Evolutionary conservation across 1,139 yeast species (phyloP).

Genomic region (Candida glucosophila): DNA sequence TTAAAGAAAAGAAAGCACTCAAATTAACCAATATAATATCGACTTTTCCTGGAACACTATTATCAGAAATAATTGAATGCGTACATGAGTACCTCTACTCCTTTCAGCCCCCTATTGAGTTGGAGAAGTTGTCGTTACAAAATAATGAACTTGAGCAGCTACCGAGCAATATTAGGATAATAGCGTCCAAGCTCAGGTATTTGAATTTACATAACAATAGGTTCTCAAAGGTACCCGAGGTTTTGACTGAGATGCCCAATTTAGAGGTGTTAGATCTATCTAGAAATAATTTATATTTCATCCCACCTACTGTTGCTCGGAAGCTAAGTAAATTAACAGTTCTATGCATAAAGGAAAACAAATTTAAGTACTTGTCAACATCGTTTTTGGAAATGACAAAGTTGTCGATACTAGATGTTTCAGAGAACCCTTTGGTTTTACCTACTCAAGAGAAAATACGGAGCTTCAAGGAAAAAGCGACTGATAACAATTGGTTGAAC

Average conservation of each 20-base stretch:
- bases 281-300: conserved; percentile 36
- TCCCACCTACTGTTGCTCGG: conserved; percentile 33
- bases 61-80: conserved; percentile 18
- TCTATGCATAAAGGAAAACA: conserved; percentile 56
- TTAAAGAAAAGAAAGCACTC: conserved; percentile 14
- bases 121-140: conserved; percentile 48
- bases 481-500: conserved; percentile 48
- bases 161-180: conserved; percentile 38
- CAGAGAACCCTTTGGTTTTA: conserved; percentile 54
- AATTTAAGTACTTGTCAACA: conserved; percentile 50
- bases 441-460: conserved; percentile 37
- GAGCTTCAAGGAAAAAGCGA: conserved; percentile 26
- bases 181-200: conserved; percentile 43
- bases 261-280: conserved; percentile 68
- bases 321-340: conserved; percentile 42
- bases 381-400: conserved; percentile 43
- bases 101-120: conserved; percentile 25
- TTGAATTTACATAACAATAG: conserved; percentile 60
- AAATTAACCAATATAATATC: conserved; percentile 11
- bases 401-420: conserved; percentile 58
- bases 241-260: conserved; percentile 28
- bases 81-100: conserved; percentile 18
- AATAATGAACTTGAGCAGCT: conserved; percentile 39
- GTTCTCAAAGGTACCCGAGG: conserved; percentile 44
- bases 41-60: conserved; percentile 3